Conservation (phyloP, 73 alveolate genomes). For the Tetrahymena borealis region DNA sequence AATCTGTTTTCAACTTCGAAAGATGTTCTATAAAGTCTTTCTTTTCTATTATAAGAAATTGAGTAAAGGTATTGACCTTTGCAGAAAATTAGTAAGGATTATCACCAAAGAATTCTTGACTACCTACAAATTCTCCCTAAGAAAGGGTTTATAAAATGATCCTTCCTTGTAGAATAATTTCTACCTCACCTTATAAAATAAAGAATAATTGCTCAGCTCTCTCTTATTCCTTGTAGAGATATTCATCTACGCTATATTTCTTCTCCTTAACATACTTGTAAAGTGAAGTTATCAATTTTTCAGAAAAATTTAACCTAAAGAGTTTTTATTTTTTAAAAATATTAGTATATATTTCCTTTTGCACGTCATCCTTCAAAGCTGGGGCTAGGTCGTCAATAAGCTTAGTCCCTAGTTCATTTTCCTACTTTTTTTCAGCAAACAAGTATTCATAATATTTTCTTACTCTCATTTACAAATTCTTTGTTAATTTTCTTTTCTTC, state of each 20-base stretch:
- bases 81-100: not conserved
- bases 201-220: not conserved
- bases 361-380: not conserved
- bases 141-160: not conserved
- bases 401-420: not conserved
- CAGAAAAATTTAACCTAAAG: not conserved
- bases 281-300: not conserved
- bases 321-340: not conserved
- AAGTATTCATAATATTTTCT: not conserved
- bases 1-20: not conserved
- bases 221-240: not conserved
- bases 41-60: not conserved
- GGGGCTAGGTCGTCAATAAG: not conserved
- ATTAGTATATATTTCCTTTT: not conserved
- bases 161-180: not conserved
- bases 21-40: not conserved
- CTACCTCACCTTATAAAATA: not conserved
- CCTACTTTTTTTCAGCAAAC: not conserved
- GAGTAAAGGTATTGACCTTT: not conserved
- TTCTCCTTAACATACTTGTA: not conserved
- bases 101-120: not conserved
- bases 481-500: not conserved
- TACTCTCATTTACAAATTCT: not conserved
- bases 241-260: not conserved
- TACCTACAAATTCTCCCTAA: not conserved